These are phyloP conservation scores for Candida vaughaniae DNA, from an alignment of 805 yeast genomes.

Conservation along the genomic window DNA sequence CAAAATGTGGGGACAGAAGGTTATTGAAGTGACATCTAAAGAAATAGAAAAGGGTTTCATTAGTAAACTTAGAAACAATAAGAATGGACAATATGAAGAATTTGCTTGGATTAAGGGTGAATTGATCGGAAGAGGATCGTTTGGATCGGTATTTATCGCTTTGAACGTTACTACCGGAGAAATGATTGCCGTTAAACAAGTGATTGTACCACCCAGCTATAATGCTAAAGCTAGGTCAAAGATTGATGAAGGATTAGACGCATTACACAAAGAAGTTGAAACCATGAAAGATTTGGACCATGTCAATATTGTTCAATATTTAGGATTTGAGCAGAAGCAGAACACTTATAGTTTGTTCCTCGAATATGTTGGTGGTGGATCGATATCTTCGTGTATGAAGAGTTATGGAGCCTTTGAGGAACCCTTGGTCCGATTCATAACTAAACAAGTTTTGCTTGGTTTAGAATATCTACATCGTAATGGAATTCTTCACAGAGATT, in stretches of 20 bases:
- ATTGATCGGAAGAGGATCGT: conserved; percentile 92
- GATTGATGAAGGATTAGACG: conserved; percentile 66
- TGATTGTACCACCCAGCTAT: conserved; percentile 52
- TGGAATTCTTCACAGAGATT: conserved; percentile 89
- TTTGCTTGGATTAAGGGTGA: conserved; percentile 99
- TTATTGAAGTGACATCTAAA: conserved; percentile 82
- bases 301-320: conserved; percentile 88
- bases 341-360: conserved; percentile 80
- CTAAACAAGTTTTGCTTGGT: conserved; percentile 79
- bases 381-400: conserved; percentile 82
- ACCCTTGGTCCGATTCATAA: conserved; percentile 65
- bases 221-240: conserved; percentile 28
- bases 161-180: conserved; percentile 96
- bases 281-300: conserved; percentile 94
- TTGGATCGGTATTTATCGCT: conserved; percentile 90
- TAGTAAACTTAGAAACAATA: conserved; percentile 60
- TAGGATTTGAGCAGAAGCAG: conserved; percentile 82
- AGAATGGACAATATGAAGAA: conserved; percentile 68
- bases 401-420: conserved; percentile 86
- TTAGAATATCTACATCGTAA: conserved; percentile 81
- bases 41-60: conserved; percentile 62
- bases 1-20: conserved; percentile 96
- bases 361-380: conserved; percentile 98
- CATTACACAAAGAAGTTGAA: conserved; percentile 85
- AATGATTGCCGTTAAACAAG: conserved; percentile 98